A percentile compares a stretch with the other conserved stretches of the same genome.
Conservation (phyloP, 306 rosid genomes). For the Cucurbita moschata region DNA sequence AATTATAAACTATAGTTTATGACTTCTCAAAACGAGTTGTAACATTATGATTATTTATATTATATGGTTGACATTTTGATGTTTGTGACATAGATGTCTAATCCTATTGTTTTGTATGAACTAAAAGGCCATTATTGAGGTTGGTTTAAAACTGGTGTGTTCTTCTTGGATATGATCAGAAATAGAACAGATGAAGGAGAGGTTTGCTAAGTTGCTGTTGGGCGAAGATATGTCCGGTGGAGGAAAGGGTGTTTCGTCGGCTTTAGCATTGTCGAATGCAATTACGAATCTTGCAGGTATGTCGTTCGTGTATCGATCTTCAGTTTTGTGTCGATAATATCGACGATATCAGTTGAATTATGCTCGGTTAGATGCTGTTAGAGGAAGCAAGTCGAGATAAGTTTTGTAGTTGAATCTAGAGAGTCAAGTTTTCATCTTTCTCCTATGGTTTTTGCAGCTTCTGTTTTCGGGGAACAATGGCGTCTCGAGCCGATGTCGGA, state of each 20-base stretch:
- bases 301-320: background rate
- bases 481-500: slow-evolving; percentile 74
- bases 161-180: slow-evolving; percentile 43
- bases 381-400: background rate
- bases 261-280: slow-evolving; percentile 96
- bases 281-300: slow-evolving; percentile 94
- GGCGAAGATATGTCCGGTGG: slow-evolving; percentile 99
- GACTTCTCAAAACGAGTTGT: background rate
- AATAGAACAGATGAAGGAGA: slow-evolving; percentile 87
- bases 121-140: background rate
- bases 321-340: background rate
- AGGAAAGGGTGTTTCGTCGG: slow-evolving; percentile 93
- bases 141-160: background rate
- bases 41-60: background rate
- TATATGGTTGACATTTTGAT: background rate
- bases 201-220: slow-evolving; percentile 73
- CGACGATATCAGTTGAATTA: background rate
- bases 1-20: background rate
- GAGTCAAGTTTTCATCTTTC: background rate
- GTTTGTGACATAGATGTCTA: background rate
- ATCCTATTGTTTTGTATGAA: background rate
- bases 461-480: slow-evolving; percentile 78
- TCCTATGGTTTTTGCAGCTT: slow-evolving; percentile 37
- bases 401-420: background rate
- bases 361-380: background rate